Evolutionary conservation across 352 stramenopile species (phyloP).

Genomic region (Phytophthora palmivora): DNA sequence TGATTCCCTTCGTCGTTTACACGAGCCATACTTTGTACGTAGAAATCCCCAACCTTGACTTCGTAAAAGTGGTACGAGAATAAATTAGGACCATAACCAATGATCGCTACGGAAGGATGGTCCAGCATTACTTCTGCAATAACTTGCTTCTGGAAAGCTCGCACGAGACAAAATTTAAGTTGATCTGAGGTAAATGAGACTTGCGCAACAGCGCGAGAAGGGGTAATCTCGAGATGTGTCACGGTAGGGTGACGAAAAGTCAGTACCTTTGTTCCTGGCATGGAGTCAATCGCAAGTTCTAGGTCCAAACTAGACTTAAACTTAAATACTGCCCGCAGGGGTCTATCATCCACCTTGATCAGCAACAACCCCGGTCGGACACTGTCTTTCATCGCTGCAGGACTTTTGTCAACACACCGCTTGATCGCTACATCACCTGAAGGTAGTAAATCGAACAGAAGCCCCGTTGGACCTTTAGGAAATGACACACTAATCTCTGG

Average conservation of each 20-base stretch:
- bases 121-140: conserved; percentile 67
- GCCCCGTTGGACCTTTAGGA: conserved; percentile 62
- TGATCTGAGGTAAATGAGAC: conserved; percentile 62
- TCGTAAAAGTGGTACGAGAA: conserved; percentile 88
- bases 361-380: conserved; percentile 79
- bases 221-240: conserved; percentile 63
- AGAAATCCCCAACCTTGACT: conserved; percentile 73
- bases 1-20: conserved; percentile 47
- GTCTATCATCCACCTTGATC: conserved; percentile 74
- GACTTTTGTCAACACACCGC: conserved; percentile 53
- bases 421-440: conserved; percentile 56
- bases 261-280: conserved; percentile 58
- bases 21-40: conserved; percentile 71
- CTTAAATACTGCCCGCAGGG: conserved; percentile 52
- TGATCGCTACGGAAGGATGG: conserved; percentile 58
- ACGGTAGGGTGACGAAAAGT: conserved; percentile 84
- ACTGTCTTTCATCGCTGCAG: conserved; percentile 65
- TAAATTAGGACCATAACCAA: conserved; percentile 77
- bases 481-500: conserved; percentile 86
- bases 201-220: conserved; percentile 55
- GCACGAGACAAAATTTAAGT: conserved; percentile 76
- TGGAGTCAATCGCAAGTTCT: conserved; percentile 60
- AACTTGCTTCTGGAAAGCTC: conserved; percentile 64
- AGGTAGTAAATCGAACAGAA: conserved; percentile 60
- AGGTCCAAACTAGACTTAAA: conserved; percentile 65